These are phyloP conservation scores for Bifiguratus adelaidae DNA, from an alignment of 192 early-diverging fungal species.

Conservation along the genomic window DNA sequence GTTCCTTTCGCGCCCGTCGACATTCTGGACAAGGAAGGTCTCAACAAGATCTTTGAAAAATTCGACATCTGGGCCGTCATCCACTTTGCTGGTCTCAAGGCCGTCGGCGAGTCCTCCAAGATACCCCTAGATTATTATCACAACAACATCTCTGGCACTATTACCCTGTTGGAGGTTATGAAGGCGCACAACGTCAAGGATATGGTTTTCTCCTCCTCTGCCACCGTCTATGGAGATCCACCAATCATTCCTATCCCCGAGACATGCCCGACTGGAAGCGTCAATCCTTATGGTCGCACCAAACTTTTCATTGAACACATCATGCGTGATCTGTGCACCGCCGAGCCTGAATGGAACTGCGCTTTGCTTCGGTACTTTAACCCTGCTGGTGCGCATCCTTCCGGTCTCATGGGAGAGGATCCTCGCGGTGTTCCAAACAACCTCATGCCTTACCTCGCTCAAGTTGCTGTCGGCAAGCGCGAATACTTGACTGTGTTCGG, in stretches of 20 bases:
- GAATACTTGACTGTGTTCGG: constrained; percentile 84
- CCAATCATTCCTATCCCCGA: constrained; percentile 38
- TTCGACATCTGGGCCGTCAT: constrained; percentile 45
- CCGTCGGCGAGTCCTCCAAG: constrained; percentile 67
- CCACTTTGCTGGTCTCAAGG: constrained; percentile 87
- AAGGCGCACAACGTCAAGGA: constrained; percentile 67
- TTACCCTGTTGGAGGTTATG: constrained; percentile 76
- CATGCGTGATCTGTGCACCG: constrained; percentile 56
- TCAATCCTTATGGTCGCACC: constrained; percentile 90
- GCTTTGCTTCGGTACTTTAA: constrained; percentile 92
- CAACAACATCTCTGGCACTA: constrained; percentile 85
- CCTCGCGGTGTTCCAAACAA: constrained; percentile 80
- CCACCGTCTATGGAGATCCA: constrained; percentile 78
- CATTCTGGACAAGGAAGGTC: constrained; percentile 59
- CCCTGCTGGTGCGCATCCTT: constrained; percentile 87
- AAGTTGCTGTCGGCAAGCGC: constrained; percentile 83
- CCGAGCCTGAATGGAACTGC: constrained; percentile 47
- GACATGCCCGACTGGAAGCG: constrained; percentile 57
- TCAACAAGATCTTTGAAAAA: constrained; percentile 58
- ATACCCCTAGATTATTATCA: constrained; percentile 86
- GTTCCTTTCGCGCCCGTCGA: constrained; percentile 69
- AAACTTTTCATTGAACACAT: constrained; percentile 82
- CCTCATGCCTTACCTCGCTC: constrained; percentile 87
- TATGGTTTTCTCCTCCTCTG: constrained; percentile 91
- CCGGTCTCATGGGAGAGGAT: constrained; percentile 90